Evolutionary conservation across 805 yeast species (phyloP), one percentile per base, ranked within the genome.

Genomic region (Sporopachydermia lactativora): DNA sequence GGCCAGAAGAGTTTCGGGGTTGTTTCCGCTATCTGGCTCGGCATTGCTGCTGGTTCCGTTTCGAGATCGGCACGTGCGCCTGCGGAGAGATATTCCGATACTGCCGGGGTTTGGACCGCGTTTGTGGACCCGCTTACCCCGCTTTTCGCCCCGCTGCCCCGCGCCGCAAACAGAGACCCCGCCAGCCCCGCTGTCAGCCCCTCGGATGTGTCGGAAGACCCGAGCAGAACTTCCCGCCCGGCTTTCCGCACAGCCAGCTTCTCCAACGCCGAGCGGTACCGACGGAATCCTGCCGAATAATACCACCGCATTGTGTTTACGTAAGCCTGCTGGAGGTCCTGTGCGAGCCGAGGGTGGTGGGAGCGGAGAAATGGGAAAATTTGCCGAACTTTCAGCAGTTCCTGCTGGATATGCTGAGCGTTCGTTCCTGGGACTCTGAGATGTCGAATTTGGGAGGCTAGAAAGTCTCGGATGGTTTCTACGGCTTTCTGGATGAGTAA

Each of bases 281-380:
- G 73, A 14, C 78, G 75, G 52, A 88, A 89, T 49, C 81, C 73
- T 42, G 80, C 71, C 43, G 70, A 66, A 56, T 92, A 92, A 61
- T 89, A 92, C 98, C 98, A 92, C 51, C 73, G 66, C 83, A 92
- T 88, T 2, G 97, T 89, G 51, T 76, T 77, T 15, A 77, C 62
- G 55, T 92, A 92, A 0, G 96, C 97, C 50, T 71, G 71, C 41
- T 76, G 69, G 34, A 92, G 66, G 52, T 84, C 92, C 13, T 62
- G 54, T 0, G 95, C 89, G 41, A 92, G 60, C 4, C 74, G 66
- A 5, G 70, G 66, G 43, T 81, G 72, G 39, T 74, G 71, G 3
- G 59, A 51, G 3, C 63, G 55, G 34, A 89, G 55, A 44, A 82
- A 85, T 3, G 60, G 60, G 48, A 61, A 81, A 1, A 75, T 65